Percentiles rank a stretch among this genome's conserved stretches.
Conservation (phyloP, 495 filamentous ascomycete species). For the Daldinia childiae region DNA sequence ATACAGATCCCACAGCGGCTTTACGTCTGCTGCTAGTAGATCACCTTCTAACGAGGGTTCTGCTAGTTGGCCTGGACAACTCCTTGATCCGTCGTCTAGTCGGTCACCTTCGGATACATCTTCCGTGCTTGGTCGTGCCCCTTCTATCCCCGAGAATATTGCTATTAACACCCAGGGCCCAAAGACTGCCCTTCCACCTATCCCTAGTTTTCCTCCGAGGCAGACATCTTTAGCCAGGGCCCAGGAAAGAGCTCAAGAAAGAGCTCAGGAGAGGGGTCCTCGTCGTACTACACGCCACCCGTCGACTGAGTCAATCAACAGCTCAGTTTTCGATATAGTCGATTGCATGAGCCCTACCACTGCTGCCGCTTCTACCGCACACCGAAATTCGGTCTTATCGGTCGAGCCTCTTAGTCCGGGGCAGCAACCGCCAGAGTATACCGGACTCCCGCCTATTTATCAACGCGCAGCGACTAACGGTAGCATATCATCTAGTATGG, state of each 20-base stretch:
- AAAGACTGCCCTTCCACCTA: slow-evolving; percentile 20
- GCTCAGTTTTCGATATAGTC: slow-evolving; percentile 47
- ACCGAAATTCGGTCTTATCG: slow-evolving; percentile 24
- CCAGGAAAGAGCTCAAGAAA: neutral
- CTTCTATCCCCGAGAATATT: slow-evolving; percentile 35
- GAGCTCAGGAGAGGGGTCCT: slow-evolving; percentile 14
- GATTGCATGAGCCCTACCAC: slow-evolving; percentile 38
- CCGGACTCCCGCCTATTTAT: slow-evolving; percentile 40
- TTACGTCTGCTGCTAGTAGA: slow-evolving; percentile 28
- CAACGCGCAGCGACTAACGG: slow-evolving; percentile 27
- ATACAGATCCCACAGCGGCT: slow-evolving; percentile 38
- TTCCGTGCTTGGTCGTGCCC: slow-evolving; percentile 24
- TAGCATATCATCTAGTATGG: slow-evolving; percentile 36
- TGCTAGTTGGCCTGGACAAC: slow-evolving; percentile 26
- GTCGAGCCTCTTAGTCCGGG: slow-evolving; percentile 28
- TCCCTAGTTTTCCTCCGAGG: slow-evolving; percentile 37
- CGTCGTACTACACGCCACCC: slow-evolving; percentile 37
- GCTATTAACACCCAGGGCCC: slow-evolving; percentile 30
- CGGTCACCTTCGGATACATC: slow-evolving; percentile 35
- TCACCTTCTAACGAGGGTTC: slow-evolving; percentile 32
- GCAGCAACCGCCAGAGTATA: slow-evolving; percentile 36
- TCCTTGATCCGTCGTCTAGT: slow-evolving; percentile 27
- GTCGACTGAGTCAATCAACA: slow-evolving; percentile 48
- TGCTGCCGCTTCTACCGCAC: neutral
- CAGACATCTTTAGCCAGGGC: slow-evolving; percentile 38